A percentile compares a stretch with the other conserved stretches of the same genome.
These are phyloP conservation scores for Cardamine chenopodiifolia DNA, from an alignment of 345 rosid species.

Conservation along the genomic window DNA sequence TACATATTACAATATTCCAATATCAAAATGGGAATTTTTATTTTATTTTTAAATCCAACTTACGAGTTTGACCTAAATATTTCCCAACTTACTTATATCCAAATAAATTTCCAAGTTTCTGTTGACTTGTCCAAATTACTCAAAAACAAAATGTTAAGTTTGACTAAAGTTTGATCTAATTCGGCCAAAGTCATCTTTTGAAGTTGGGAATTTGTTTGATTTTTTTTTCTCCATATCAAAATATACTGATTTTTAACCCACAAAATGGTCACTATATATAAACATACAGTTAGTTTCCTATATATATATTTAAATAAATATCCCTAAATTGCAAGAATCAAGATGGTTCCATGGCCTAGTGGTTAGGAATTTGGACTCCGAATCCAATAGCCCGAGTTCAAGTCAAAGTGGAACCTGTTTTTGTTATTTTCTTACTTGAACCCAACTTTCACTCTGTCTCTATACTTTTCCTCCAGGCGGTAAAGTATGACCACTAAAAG, in stretches of 20 bases:
- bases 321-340: rapidly evolving
- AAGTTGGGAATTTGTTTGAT: neutral
- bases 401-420: slow-evolving; percentile 76
- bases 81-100: too few species aligned
- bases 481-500: neutral
- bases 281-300: neutral
- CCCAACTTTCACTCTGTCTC: neutral
- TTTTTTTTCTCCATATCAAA: too few species aligned
- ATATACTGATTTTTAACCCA: neutral
- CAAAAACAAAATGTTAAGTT: neutral
- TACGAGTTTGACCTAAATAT: neutral
- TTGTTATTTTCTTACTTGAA: neutral
- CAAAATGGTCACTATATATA: neutral
- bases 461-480: neutral
- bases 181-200: neutral
- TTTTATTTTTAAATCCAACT: too few species aligned
- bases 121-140: too few species aligned
- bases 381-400: slow-evolving; percentile 95
- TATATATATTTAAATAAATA: too few species aligned
- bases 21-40: neutral
- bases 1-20: too few species aligned
- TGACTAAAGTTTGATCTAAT: neutral
- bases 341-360: slow-evolving; percentile 51
- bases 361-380: slow-evolving; percentile 92
- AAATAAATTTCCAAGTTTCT: too few species aligned